phyloP scores from a whole-genome alignment of 1,139 yeast species.

The Barnettozyma hawaiiensis region DNA sequence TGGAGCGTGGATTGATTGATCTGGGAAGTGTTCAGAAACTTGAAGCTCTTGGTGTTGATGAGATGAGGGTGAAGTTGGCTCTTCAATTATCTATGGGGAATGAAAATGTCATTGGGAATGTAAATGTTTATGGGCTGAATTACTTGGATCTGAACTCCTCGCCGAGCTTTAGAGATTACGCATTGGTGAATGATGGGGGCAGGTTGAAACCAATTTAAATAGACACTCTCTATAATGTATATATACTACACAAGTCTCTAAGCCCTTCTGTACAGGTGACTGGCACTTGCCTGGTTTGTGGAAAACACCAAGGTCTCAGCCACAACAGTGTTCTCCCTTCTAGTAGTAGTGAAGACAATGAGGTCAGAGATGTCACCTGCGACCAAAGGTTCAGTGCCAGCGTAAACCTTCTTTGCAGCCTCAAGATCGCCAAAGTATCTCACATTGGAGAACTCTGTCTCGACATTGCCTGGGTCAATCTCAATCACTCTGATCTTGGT shows the following conservation, averaged over 20 bases:
- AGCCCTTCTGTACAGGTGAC: conserved; percentile 19
- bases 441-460: conserved; percentile 68
- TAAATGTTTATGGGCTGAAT: conserved; percentile 21
- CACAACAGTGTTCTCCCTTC: conserved; percentile 63
- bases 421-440: conserved; percentile 60
- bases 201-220: conserved; percentile 6
- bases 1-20: conserved; percentile 42
- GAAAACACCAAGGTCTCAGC: conserved; percentile 71
- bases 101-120: conserved; percentile 13
- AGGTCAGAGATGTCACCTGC: conserved; percentile 72
- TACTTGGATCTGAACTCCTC: conserved; percentile 11
- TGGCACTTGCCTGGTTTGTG: conserved; percentile 51
- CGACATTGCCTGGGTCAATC: conserved; percentile 76
- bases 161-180: conserved; percentile 14
- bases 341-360: conserved; percentile 55
- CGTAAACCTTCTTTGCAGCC: conserved; percentile 62
- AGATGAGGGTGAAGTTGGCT: conserved; percentile 18
- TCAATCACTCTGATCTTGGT: conserved; percentile 67
- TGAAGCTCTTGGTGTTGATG: conserved; percentile 18
- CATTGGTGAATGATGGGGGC: too few relatives aligned
- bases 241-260: too few relatives aligned
- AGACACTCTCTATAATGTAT: neutral
- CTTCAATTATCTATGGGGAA: conserved; percentile 5
- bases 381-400: conserved; percentile 61
- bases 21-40: conserved; percentile 15